A percentile compares a stretch with the other conserved stretches of the same genome.
These are phyloP conservation scores for Cladophialophora exuberans DNA, from an alignment of 2,329 filamentous ascomycete genomes.

Conservation along the genomic window DNA sequence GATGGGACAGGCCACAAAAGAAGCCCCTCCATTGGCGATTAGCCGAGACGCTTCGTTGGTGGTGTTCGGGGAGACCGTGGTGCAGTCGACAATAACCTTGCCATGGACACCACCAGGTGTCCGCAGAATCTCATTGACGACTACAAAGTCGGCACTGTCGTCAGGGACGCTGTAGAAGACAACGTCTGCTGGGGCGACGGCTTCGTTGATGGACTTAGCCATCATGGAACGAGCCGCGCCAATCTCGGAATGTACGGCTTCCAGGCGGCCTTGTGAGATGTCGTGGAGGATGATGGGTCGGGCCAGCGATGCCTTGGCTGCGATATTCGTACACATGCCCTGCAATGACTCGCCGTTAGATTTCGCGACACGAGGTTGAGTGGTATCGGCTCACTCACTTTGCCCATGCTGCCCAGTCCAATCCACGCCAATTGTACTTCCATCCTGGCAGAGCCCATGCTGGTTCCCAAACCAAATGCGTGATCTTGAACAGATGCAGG, in stretches of 20 bases:
- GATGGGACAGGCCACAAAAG: constrained; percentile 72
- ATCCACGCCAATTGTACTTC: constrained; percentile 84
- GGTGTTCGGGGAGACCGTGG: constrained; percentile 82
- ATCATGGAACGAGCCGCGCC: constrained; percentile 63
- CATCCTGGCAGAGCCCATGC: too few relatives aligned
- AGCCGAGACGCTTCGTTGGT: constrained; percentile 66
- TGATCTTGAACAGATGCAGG: too few relatives aligned
- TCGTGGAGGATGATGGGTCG: constrained; percentile 78
- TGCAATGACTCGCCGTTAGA: too few relatives aligned
- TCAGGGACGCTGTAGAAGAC: constrained; percentile 81
- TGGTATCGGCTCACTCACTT: constrained; percentile 53
- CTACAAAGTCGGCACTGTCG: constrained; percentile 70
- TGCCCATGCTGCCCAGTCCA: constrained; percentile 85
- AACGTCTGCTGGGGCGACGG: constrained; percentile 69
- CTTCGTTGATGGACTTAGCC: constrained; percentile 64
- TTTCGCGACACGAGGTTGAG: neutral
- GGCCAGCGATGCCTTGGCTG: constrained; percentile 71
- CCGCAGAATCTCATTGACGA: constrained; percentile 62
- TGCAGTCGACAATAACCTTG: constrained; percentile 85
- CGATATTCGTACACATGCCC: constrained; percentile 84
- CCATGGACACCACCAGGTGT: constrained; percentile 60
- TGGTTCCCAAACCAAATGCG: too few relatives aligned
- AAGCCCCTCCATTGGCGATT: constrained; percentile 62
- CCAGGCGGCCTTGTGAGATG: constrained; percentile 69
- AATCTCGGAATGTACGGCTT: constrained; percentile 65